A percentile compares a stretch with the other conserved stretches of the same genome.
Conservation (phyloP, 108 stramenopile genomes). For the Stephanodiscus triporus region DNA sequence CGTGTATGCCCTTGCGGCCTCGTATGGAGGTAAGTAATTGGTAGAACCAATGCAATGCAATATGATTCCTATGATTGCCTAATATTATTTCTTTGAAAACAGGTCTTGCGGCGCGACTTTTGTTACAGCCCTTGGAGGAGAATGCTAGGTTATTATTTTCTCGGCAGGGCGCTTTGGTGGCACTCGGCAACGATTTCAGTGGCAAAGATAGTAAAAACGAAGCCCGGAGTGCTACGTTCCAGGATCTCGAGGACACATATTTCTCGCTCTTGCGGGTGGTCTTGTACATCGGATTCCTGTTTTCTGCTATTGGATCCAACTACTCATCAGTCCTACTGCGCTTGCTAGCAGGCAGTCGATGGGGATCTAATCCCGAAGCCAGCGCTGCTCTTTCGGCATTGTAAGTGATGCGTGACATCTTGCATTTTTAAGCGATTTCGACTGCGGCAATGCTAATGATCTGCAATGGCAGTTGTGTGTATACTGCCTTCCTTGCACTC, state of each 20-base stretch:
- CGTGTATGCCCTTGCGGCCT: conserved; percentile 82
- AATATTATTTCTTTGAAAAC: conserved; percentile 35
- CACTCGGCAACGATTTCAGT: not conserved
- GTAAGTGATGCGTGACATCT: conserved; percentile 12
- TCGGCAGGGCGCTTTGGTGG: conserved; percentile 48
- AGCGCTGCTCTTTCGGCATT: conserved; percentile 78
- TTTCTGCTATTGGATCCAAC: conserved; percentile 73
- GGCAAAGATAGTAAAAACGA: not conserved
- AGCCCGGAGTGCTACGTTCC: not conserved
- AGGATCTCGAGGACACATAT: conserved; percentile 51
- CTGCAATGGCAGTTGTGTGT: conserved; percentile 69
- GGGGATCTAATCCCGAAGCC: conserved; percentile 75
- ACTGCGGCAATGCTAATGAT: not conserved
- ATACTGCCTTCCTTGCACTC: conserved; percentile 88
- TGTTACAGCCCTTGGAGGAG: conserved; percentile 90
- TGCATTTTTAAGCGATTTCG: not conserved
- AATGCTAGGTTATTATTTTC: conserved; percentile 86
- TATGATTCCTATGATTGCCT: not conserved
- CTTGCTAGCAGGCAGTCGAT: conserved; percentile 72
- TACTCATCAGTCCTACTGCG: conserved; percentile 77
- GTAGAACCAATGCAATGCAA: not conserved
- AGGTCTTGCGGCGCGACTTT: conserved; percentile 82
- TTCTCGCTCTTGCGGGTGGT: conserved; percentile 68
- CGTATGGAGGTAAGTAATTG: conserved; percentile 36
- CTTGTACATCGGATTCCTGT: conserved; percentile 74